Base-by-base conservation (phyloP, 768 basidiomycete species). In the Serendipita sp. region DNA sequence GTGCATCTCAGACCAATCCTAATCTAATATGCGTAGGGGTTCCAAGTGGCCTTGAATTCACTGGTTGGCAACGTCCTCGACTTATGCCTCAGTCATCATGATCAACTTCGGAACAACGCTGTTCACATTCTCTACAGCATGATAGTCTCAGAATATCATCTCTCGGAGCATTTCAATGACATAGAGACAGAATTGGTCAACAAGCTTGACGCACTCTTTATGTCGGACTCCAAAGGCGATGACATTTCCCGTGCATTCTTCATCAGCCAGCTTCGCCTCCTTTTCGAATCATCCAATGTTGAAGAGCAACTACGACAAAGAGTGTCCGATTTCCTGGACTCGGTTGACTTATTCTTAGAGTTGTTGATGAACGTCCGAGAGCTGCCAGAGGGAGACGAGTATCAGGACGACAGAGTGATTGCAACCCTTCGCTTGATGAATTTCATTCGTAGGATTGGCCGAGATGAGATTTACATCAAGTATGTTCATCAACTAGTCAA, bases 401-500 rank as follows among this genome's bases (percentile, higher is more conserved):
- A 86, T 74, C 85, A 90, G 10, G 94, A 98, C 71, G 95, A 98
- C 71, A 84, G 93, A 18, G 89, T 94, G 24, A 91, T 92, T 71
- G 92, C 92, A 10, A 94, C 92, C 62, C 77, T 94, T 67, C 82
- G 90, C 38, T 76, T 96, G 66, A 92, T 96, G 87, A 91, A 92
- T 73, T 96, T 94, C 73, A 92, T 95, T 68, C 82, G 91, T 16
- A 82, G 88, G 16, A 93, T 95, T 65, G 92, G 92, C 16, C 80
- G 93, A 11, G 87, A 91, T 70, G 92, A 94, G 71, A 92, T 96
- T 66, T 95, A 93, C 70, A 89, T 94, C 74, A 91, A 93, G 80
- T 95, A 95, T 72, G 89, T 95, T 28, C 92, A 96, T 71, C 91
- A 94, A 71, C 84, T 96, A 30, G 91, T 95, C 62, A 89, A 91